phyloP scores from a whole-genome alignment of 2,329 filamentous ascomycete species.

The Nothomitra cinnamomea region DNA sequence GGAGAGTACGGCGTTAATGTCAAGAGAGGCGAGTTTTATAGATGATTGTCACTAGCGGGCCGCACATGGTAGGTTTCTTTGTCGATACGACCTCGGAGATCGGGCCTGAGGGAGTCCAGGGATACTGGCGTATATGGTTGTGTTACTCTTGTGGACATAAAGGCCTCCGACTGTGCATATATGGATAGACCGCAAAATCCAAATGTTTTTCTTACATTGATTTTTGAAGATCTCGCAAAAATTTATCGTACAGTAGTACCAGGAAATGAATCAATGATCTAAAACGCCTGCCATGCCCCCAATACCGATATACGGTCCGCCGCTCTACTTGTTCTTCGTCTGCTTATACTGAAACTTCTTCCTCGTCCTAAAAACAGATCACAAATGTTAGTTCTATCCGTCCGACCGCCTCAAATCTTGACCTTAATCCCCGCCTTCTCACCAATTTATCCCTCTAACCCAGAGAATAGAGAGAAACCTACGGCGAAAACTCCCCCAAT shows the following conservation, averaged over 20 bases:
- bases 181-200: too few species aligned
- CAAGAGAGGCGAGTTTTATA: conserved; percentile 93
- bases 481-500: conserved; percentile 82
- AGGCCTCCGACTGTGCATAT: too few species aligned
- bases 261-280: background rate
- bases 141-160: too few species aligned
- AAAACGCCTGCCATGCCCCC: background rate
- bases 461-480: conserved; percentile 25
- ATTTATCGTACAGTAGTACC: background rate
- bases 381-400: background rate
- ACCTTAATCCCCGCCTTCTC: background rate
- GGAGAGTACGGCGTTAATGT: conserved; percentile 96
- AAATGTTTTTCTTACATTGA: too few species aligned
- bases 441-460: conserved; percentile 1
- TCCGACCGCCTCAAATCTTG: background rate
- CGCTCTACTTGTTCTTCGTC: conserved; percentile 48
- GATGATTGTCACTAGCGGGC: conserved; percentile 23
- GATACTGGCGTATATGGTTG: too few species aligned
- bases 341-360: conserved; percentile 52
- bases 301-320: background rate
- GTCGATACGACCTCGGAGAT: too few species aligned
- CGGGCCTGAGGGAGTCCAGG: too few species aligned
- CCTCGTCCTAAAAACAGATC: conserved; percentile 35
- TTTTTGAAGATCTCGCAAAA: background rate
- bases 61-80: too few species aligned